These are phyloP conservation scores for Metarhizium robertsii DNA, from an alignment of 2,329 filamentous ascomycete species.

Conservation along the genomic window DNA sequence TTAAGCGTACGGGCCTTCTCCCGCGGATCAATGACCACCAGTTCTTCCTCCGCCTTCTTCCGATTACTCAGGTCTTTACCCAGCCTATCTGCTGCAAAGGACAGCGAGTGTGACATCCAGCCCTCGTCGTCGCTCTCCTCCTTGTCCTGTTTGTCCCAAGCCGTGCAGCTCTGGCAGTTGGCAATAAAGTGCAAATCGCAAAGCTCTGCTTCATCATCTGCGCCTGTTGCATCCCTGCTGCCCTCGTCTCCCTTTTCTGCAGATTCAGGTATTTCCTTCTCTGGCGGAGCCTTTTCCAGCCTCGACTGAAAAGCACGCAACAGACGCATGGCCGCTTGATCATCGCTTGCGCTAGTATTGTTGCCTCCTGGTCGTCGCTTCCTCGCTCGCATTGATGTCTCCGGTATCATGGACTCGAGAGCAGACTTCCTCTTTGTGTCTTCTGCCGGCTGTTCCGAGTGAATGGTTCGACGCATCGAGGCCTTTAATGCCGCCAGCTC, in stretches of 20 bases:
- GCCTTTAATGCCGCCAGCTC: conserved; percentile 74
- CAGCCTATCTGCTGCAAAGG: conserved; percentile 79
- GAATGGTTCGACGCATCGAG: conserved; percentile 63
- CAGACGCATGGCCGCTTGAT: conserved; percentile 57
- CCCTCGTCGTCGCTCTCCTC: conserved; percentile 54
- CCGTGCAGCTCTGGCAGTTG: conserved; percentile 83
- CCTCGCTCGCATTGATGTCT: conserved; percentile 59
- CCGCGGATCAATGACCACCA: conserved; percentile 86
- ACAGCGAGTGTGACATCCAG: conserved; percentile 82
- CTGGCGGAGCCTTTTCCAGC: conserved; percentile 47
- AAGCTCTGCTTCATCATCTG: conserved; percentile 60
- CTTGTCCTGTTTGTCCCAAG: conserved; percentile 63
- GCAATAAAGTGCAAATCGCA: conserved; percentile 96
- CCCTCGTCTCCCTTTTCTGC: conserved; percentile 24
- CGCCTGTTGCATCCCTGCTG: conserved; percentile 13
- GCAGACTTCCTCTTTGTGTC: conserved; percentile 53
- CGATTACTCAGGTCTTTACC: conserved; percentile 91
- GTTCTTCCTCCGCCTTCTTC: conserved; percentile 80
- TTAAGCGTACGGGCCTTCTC: conserved; percentile 69
- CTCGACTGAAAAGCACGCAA: conserved; percentile 74
- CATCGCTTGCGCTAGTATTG: conserved; percentile 42
- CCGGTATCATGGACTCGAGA: conserved; percentile 65
- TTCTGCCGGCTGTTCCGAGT: conserved; percentile 35
- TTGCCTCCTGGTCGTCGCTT: conserved; percentile 55
- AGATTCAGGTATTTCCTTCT: conserved; percentile 29